Base-by-base conservation (phyloP, 164 flowering plant species). In the Stephania yunnanensis region DNA sequence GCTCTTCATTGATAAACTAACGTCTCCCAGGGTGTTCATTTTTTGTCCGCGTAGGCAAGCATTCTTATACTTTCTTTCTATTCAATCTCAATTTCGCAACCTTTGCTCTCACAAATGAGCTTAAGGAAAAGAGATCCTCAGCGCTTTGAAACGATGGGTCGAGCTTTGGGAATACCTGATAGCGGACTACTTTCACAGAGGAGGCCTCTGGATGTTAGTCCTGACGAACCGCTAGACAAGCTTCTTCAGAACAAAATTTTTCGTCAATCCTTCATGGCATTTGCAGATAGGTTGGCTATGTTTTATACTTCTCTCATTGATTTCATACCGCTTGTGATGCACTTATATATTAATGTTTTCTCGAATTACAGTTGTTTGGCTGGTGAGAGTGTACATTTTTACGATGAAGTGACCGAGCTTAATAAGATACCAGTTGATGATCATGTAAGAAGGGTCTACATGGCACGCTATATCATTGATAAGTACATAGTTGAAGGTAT, bases 331-430 rank as follows among this genome's bases (percentile, higher is more conserved):
- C 30, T 67, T 9, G 8, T 6, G 70, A 30, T 67, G 42, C 58
- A n/a, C 50, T 36, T 36, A 36, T 29, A 36, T 68, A 45, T 25
- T 58, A 25, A 12, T 30, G 5, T 20, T 7, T 12, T 63, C 53
- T 71, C 70, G 53, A 52, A 46, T 71, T 83, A 78, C 85, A 93
- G 97, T 80, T 93, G 97, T 81, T 85, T 90, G 84, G 97, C 97
- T 71, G 97, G 97, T 73, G 97, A 93, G 86, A 89, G 89, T 78
- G 87, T 90, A 8, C 93, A 90, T 84, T 93, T 93, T 79, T 91
- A 84, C 75, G 89, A 90, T 55, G 96, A 93, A 77, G 91, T 89
- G 71, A 83, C 85, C 30, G 96, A 90, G 72, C 91, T 83, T 77
- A 82, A 83, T 15, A 90, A 87, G 78, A 87, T 93, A 76, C 90